Base-by-base conservation (phyloP, 2,329 filamentous ascomycete species). In the Apiospora rasikravindrae region DNA sequence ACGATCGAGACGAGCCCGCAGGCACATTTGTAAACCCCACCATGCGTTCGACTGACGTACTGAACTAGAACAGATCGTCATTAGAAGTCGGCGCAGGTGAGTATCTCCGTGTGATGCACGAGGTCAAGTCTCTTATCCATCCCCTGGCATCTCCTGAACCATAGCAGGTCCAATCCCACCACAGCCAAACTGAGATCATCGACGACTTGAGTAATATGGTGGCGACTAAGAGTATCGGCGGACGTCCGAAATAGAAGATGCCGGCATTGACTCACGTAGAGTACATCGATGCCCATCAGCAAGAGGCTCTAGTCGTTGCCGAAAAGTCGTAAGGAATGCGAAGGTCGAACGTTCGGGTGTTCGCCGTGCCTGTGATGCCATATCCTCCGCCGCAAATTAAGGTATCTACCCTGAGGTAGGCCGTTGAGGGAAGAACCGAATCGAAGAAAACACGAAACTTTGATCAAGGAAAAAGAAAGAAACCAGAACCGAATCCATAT, bases 401-500 rank as follows among this genome's bases (percentile, higher is more conserved):
- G 19, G 5, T 19, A 19, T 22, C 57, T 14, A 40, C 57, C 57
- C 11, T 2, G 22, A 8, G 33, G 57, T 2, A 40, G 13, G 33
- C 33, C 4, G 33, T 14, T 10, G 57, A 11, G 22, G 29, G 33
- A 24, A 37, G 29, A 40, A 19, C 33, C 33, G 57, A 64, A n/a
- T 64, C 6, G 33, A 64, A 40, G 57, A 64, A 64, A 64, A 67
- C 61, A 49, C 33, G 24, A 64, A 26, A 68, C 45, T 45, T 67
- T 57, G 69, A 69, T 57, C 42, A 68, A 70, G 33, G 53, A 53
- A 69, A 70, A 49, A 68, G 26, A 29, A 70, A 73, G 57, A 69
- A 73, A 73, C 70, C 61, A 44, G 49, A 71, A 73, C 64, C 57
- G 10, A 64, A 64, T 64, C 57, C 57, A 64, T 64, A 64, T 64